phyloP scores from a whole-genome alignment of 2,329 filamentous ascomycete genomes.

The Monosporascus sp. region DNA sequence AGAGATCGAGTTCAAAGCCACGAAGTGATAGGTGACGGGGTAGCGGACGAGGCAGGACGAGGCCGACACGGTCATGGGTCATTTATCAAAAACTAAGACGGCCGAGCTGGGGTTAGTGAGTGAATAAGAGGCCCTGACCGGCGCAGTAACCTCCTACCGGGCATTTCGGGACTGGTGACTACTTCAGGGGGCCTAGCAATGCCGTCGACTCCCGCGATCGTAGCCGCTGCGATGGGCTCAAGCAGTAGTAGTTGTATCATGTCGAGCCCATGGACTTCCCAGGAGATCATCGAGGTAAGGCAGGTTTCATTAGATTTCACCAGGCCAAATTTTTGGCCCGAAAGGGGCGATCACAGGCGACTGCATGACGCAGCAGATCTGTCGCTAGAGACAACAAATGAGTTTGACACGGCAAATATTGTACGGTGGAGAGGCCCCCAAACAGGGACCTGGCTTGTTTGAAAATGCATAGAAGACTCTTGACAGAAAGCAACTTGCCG shows the following conservation, averaged over 20 bases:
- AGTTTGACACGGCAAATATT: conserved; percentile 39
- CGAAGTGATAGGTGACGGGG: conserved; percentile 35
- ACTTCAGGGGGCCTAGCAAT: conserved; percentile 16
- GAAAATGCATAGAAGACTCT: conserved; percentile 29
- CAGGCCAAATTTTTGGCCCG: conserved; percentile 27
- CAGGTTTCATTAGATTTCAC: conserved; percentile 35
- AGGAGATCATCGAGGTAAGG: conserved; percentile 30
- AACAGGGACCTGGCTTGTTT: conserved; percentile 37
- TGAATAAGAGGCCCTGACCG: conserved; percentile 10
- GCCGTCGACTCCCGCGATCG: conserved; percentile 21
- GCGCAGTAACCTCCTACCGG: conserved; percentile 12
- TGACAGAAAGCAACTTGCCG: conserved; percentile 36
- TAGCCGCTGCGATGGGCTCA: conserved; percentile 19
- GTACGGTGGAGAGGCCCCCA: conserved; percentile 27
- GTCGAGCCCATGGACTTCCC: conserved; percentile 15
- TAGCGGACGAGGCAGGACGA: conserved; percentile 12
- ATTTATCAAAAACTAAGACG: conserved; percentile 11
- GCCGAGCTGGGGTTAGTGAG: conserved; percentile 12
- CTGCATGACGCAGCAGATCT: conserved; percentile 33
- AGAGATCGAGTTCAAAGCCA: conserved; percentile 34
- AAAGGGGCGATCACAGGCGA: conserved; percentile 35
- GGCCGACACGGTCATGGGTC: conserved; percentile 10
- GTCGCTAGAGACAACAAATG: conserved; percentile 30
- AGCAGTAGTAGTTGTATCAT: conserved; percentile 20
- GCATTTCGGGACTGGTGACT: conserved; percentile 15